Evolutionary conservation across 768 basidiomycete genomes (phyloP).

Genomic region (Strobilomyces echinocephalus): DNA sequence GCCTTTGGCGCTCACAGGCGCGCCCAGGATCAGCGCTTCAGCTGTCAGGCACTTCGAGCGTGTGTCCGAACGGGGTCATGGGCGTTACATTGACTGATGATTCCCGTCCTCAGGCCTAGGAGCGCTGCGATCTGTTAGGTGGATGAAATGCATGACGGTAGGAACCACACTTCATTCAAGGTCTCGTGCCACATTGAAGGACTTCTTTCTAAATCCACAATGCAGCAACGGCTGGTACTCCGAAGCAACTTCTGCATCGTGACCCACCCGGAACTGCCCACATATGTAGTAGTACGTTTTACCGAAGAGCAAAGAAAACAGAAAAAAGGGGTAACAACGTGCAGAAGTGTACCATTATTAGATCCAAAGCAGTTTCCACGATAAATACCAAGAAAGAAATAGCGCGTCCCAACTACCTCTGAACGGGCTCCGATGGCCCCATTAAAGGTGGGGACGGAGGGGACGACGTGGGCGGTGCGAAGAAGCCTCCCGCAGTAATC

Average conservation of each 20-base stretch:
- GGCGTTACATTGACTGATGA: background rate
- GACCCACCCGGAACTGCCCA: no score
- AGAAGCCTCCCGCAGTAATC: conserved; percentile 76
- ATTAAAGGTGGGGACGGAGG: conserved; percentile 26
- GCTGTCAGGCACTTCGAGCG: background rate
- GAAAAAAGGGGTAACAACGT: background rate
- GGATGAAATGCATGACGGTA: no score
- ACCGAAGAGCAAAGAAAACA: background rate
- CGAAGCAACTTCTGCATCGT: no score
- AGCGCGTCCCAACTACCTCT: background rate
- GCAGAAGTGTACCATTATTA: background rate
- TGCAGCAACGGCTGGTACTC: no score
- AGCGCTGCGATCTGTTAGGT: no score
- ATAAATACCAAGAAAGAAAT: conserved; percentile 3
- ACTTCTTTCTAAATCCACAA: no score
- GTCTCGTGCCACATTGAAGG: no score
- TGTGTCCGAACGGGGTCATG: background rate
- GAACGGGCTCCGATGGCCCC: background rate
- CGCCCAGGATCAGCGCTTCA: background rate
- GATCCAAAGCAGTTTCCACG: background rate
- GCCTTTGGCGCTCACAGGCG: background rate
- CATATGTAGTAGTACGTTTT: no score
- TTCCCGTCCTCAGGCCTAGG: background rate
- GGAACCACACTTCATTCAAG: no score
- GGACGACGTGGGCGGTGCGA: conserved; percentile 46